Evolutionary conservation across 2,329 filamentous ascomycete species (phyloP).

Genomic region (Mollisia scopiformis): DNA sequence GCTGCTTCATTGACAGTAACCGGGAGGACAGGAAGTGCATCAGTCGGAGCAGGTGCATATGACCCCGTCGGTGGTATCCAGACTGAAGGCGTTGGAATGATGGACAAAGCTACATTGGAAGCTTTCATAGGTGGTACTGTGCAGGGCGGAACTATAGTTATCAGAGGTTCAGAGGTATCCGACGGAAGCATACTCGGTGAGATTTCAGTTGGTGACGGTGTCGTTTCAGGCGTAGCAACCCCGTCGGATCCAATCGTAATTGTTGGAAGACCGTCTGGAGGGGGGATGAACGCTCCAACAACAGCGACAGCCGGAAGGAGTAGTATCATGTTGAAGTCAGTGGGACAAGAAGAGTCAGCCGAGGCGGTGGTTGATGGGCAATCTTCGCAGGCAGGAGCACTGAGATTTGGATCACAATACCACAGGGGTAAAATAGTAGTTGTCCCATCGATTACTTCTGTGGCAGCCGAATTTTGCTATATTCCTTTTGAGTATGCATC

Average conservation of each 20-base stretch:
- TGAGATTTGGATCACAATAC: constrained; percentile 1
- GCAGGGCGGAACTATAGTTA: not conserved
- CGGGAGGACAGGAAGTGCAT: not conserved
- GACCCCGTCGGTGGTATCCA: not conserved
- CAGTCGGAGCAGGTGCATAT: not conserved
- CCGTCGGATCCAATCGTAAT: not conserved
- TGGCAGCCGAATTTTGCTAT: not conserved
- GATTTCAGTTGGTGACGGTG: not conserved
- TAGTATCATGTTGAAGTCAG: not conserved
- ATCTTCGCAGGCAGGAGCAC: not conserved
- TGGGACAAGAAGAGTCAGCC: not conserved
- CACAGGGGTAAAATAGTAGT: constrained; percentile 1
- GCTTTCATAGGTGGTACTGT: not conserved
- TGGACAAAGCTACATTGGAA: not conserved
- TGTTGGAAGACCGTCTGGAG: not conserved
- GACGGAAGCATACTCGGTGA: not conserved
- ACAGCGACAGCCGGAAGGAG: not conserved
- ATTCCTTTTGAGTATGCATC: not conserved
- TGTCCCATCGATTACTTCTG: not conserved
- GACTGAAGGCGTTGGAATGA: not conserved
- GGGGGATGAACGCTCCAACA: not conserved
- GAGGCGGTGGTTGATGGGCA: constrained; percentile 1
- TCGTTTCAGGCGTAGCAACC: not conserved
- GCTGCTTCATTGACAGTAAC: not conserved
- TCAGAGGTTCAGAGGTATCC: not conserved